Evolutionary conservation across 176 grass and related monocot genomes (phyloP).

Genomic region (Typha latifolia): DNA sequence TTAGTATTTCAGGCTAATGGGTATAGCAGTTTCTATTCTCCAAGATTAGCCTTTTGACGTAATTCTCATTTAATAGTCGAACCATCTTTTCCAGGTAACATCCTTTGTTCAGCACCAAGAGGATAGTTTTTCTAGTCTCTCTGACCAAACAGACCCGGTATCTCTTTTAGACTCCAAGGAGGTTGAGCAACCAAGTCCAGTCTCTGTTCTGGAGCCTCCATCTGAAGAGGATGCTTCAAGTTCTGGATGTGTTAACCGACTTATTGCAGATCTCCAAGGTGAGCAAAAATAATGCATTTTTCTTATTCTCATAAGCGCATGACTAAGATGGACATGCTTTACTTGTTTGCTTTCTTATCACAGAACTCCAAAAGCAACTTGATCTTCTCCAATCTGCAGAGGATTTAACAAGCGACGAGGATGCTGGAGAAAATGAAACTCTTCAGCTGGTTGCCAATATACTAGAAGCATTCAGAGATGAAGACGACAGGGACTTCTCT

Average conservation of each 20-base stretch:
- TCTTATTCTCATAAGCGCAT: too few relatives aligned
- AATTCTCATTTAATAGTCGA: not conserved
- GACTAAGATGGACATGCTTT: too few relatives aligned
- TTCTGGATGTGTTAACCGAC: slow-evolving; percentile 31
- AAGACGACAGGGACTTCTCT: slow-evolving; percentile 60
- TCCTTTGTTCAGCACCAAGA: slow-evolving; percentile 5
- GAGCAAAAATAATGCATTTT: slow-evolving; percentile 5
- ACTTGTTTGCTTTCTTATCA: slow-evolving; percentile 13
- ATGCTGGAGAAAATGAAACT: slow-evolving; percentile 12
- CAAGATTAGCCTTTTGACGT: too few relatives aligned
- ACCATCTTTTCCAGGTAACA: slow-evolving; percentile 20
- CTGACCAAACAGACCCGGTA: slow-evolving; percentile 18
- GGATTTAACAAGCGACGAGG: slow-evolving; percentile 2
- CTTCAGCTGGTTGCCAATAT: slow-evolving; percentile 8
- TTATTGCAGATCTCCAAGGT: slow-evolving; percentile 31
- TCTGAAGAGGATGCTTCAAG: slow-evolving; percentile 37
- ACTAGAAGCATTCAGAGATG: slow-evolving; percentile 42
- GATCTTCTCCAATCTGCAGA: slow-evolving; percentile 8
- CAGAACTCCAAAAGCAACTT: slow-evolving; percentile 15
- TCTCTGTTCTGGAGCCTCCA: slow-evolving; percentile 50
- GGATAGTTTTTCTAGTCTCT: slow-evolving; percentile 18
- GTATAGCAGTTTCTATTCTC: too few relatives aligned
- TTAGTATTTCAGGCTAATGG: too few relatives aligned
- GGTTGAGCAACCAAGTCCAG: slow-evolving; percentile 46
- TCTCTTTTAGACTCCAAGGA: slow-evolving; percentile 31